Evolutionary conservation across 202 grass and related monocot genomes (phyloP).

Genomic region (Setaria viridis): DNA sequence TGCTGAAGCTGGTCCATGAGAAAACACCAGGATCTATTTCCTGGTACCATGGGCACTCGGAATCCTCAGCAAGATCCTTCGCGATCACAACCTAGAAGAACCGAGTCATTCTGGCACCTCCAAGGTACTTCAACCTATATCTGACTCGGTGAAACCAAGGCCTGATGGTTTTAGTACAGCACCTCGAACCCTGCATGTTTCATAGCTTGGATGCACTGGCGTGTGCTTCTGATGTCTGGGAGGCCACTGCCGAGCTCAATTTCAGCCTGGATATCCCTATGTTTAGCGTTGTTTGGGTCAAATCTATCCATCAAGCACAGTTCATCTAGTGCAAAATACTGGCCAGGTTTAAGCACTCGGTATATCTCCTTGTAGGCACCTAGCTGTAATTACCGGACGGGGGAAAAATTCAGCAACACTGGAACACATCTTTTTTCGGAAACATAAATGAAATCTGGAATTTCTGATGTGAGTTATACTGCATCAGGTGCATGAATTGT

Average conservation of each 20-base stretch:
- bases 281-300: constrained; percentile 56
- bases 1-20: not conserved
- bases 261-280: constrained; percentile 64
- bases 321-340: constrained; percentile 66
- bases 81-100: not conserved
- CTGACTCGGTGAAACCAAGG: not conserved
- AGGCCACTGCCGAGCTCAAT: constrained; percentile 77
- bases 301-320: constrained; percentile 69
- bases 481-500: constrained; percentile 75
- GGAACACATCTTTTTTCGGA: not conserved
- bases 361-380: constrained; percentile 58
- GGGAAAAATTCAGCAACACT: not conserved
- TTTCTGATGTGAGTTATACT: constrained; percentile 20
- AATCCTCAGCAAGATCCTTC: not conserved
- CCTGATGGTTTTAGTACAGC: not conserved
- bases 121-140: not conserved
- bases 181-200: constrained; percentile 82
- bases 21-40: not conserved
- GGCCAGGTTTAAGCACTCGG: constrained; percentile 71
- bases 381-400: not conserved
- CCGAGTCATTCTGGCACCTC: not conserved
- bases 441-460: not conserved
- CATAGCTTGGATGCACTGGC: constrained; percentile 69
- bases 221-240: constrained; percentile 61
- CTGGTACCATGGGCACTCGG: constrained; percentile 43